Conservation (phyloP, 441 rosid species). For the Melastoma candidum region DNA sequence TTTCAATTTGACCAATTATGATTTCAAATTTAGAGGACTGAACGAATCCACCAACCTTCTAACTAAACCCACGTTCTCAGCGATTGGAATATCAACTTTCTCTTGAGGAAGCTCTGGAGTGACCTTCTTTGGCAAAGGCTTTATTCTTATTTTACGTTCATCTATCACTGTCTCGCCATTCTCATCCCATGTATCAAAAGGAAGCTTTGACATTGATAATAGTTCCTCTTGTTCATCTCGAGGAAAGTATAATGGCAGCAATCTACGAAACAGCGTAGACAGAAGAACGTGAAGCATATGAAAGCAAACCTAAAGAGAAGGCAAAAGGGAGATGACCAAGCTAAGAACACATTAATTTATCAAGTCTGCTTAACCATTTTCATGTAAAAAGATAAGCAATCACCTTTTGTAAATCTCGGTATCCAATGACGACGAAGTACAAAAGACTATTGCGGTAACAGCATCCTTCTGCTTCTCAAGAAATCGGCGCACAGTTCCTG, state of each 20-base stretch:
- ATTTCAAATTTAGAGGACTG: no score
- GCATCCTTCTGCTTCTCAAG: conserved; percentile 92
- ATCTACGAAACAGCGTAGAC: conserved; percentile 29
- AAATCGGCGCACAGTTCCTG: conserved; percentile 91
- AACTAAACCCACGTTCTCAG: conserved; percentile 68
- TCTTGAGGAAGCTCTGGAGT: conserved; percentile 48
- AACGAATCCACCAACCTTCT: conserved; percentile 44
- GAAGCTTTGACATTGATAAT: conserved; percentile 87
- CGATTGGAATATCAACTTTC: conserved; percentile 57
- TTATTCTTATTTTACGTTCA: conserved; percentile 96
- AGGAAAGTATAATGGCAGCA: conserved; percentile 96
- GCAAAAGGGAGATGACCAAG: no score
- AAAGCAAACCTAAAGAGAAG: background rate
- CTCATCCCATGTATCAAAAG: conserved; percentile 98
- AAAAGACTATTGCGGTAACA: conserved; percentile 78
- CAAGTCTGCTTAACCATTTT: no score
- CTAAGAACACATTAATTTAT: no score
- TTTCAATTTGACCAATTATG: no score
- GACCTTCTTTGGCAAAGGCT: conserved; percentile 81
- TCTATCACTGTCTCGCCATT: conserved; percentile 96
- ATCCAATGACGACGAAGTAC: conserved; percentile 69
- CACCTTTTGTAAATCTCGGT: conserved; percentile 89
- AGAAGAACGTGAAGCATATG: background rate
- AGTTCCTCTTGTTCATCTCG: conserved; percentile 96
- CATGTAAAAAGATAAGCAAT: no score